Evolutionary conservation across 768 basidiomycete species (phyloP).

Genomic region (Trametes coccinea): DNA sequence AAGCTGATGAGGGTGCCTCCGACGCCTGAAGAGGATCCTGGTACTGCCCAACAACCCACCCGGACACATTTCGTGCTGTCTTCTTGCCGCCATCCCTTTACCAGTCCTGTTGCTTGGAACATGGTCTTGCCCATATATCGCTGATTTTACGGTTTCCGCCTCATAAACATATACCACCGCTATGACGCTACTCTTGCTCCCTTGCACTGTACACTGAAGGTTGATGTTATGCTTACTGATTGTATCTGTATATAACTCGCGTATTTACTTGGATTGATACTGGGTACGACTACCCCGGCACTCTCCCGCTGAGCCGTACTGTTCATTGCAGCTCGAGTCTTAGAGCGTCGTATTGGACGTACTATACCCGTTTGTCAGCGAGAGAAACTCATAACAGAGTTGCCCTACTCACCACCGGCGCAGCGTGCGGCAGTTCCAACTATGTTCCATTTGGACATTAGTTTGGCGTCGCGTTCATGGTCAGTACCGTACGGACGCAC

Average conservation of each 20-base stretch:
- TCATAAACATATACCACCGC: background rate
- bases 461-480: background rate
- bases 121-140: too few species aligned
- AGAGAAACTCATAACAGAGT: too few species aligned
- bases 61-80: background rate
- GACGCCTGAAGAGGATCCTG: too few species aligned
- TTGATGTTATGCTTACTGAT: background rate
- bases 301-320: background rate
- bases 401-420: constrained; percentile 20
- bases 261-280: background rate
- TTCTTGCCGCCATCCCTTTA: background rate
- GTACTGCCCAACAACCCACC: too few species aligned
- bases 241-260: constrained; percentile 3
- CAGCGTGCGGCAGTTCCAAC: constrained; percentile 24
- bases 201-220: background rate
- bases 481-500: constrained; percentile 6
- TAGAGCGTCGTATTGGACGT: constrained; percentile 32
- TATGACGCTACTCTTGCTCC: constrained; percentile 4
- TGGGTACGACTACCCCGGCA: too few species aligned
- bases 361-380: constrained; percentile 7
- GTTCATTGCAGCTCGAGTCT: constrained; percentile 21
- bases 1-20: too few species aligned
- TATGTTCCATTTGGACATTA: constrained; percentile 6
- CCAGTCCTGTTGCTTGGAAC: too few species aligned
- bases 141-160: too few species aligned